Percentiles rank a stretch among this genome's conserved stretches.
Conservation (phyloP, 106 monocot species). For the Chionographis japonica region DNA sequence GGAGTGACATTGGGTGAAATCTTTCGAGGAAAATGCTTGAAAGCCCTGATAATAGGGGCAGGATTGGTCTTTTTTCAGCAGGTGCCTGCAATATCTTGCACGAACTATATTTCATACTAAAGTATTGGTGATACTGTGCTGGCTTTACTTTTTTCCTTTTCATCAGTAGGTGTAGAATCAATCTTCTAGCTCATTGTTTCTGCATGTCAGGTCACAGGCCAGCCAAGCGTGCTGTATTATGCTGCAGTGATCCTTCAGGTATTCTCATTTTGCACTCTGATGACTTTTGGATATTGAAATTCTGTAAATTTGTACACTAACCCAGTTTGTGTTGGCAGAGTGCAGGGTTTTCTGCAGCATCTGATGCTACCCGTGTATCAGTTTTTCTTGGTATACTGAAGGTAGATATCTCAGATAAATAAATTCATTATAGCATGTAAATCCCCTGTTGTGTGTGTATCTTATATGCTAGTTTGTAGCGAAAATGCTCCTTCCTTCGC, state of each 20-base stretch:
- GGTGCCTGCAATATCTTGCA: slow-evolving; percentile 27
- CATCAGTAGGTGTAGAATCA: no score
- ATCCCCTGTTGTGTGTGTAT: background rate
- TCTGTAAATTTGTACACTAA: background rate
- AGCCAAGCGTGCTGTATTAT: slow-evolving; percentile 97
- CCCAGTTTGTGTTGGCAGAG: slow-evolving; percentile 41
- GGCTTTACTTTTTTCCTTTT: background rate
- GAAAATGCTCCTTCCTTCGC: no score
- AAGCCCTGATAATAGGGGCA: slow-evolving; percentile 84
- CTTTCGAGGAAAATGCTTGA: slow-evolving; percentile 88
- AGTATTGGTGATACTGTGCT: background rate
- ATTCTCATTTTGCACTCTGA: background rate
- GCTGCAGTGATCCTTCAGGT: slow-evolving; percentile 97
- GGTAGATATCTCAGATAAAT: slow-evolving; percentile 24
- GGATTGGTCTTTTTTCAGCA: slow-evolving; percentile 98
- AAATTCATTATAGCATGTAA: background rate
- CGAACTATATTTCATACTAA: background rate
- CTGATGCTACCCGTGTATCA: slow-evolving; percentile 93
- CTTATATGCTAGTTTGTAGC: no score
- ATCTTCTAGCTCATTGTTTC: slow-evolving; percentile 6
- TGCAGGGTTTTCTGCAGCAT: slow-evolving; percentile 94
- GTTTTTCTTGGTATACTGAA: slow-evolving; percentile 82
- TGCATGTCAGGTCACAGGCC: slow-evolving; percentile 71
- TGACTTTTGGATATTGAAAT: background rate
- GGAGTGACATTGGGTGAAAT: slow-evolving; percentile 54